Evolutionary conservation across 2,329 filamentous ascomycete genomes (phyloP), one percentile per base, ranked within the genome.

Genomic region (Gaeumannomyces tritici): DNA sequence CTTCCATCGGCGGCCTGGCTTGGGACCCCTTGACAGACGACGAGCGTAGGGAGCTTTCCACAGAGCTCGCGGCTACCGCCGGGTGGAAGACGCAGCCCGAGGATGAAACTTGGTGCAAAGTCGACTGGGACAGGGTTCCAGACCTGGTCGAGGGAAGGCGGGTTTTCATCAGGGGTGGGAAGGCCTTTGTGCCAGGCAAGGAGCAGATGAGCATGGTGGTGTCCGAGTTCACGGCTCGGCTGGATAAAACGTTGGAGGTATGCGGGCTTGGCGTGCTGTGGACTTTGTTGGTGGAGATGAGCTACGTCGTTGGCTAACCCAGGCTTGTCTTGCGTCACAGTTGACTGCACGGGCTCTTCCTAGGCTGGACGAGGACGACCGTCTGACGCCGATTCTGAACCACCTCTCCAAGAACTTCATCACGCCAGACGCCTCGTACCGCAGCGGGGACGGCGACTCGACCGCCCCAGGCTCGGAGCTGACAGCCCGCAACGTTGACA

Each of bases 351-450:
- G 93, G 62, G 92, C 92, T 0, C 81, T 98, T 4, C 95, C 95
- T 0, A 88, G 93, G 13, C 84, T 99, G 47, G 95, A 99, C 72
- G 95, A 99, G 79, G 95, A 99, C 73, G 93, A 98, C 73, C 89
- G 95, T 57, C 83, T 99, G 7, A 83, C 82, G 0, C 84, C 84
- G 0, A 86, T 86, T 65, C 80, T 87, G 27, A 77, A 85, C 68
- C 83, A 99, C 71, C 83, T 99, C n/a, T 95, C 91, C 64, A 93
- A 96, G 74, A 96, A 93, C 73, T 99, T 99, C 74, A 89, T 91
- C 67, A 92, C 93, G 0, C 95, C 95, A 1, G 93, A 97, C 70
- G 87, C 91, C 9, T 85, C 86, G 15, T 96, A 96, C 77, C 35
- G 59, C 12, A 83, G 84, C 5, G 84, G 84, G 27, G 47, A 55